A percentile compares a stretch with the other conserved stretches of the same genome.
phyloP scores from a whole-genome alignment of 352 stramenopile genomes.

The Pythium brassicae region DNA sequence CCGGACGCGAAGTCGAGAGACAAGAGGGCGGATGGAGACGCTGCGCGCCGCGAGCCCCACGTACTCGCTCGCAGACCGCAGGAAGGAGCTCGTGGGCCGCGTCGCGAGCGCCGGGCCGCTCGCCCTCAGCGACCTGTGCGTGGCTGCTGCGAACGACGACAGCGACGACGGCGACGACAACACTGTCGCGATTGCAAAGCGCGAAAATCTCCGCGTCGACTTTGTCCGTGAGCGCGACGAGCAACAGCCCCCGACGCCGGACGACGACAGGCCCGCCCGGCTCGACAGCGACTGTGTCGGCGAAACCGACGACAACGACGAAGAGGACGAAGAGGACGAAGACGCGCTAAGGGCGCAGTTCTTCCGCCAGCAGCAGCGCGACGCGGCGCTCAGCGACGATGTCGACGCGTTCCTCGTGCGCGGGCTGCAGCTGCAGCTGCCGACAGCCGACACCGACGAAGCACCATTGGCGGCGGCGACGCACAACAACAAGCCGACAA shows the following conservation, averaged over 20 bases:
- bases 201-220: no score
- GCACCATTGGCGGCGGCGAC: background rate
- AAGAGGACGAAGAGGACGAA: constrained; percentile 9
- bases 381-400: constrained; percentile 2
- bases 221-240: no score
- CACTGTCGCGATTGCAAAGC: no score
- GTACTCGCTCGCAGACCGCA: background rate
- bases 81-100: constrained; percentile 1
- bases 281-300: background rate
- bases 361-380: constrained; percentile 11
- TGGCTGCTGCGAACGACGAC: background rate
- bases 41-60: background rate
- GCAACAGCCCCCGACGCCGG: background rate
- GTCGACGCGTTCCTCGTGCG: constrained; percentile 10
- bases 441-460: background rate
- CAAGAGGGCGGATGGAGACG: background rate
- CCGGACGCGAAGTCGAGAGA: no score
- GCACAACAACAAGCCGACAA: no score
- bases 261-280: background rate
- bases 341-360: constrained; percentile 8
- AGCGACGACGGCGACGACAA: background rate
- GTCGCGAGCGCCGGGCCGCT: background rate
- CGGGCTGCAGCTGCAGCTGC: constrained; percentile 3
- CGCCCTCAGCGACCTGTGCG: background rate
- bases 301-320: background rate